Evolutionary conservation across 805 yeast species (phyloP).

Genomic region (Monosporozyma solicola): DNA sequence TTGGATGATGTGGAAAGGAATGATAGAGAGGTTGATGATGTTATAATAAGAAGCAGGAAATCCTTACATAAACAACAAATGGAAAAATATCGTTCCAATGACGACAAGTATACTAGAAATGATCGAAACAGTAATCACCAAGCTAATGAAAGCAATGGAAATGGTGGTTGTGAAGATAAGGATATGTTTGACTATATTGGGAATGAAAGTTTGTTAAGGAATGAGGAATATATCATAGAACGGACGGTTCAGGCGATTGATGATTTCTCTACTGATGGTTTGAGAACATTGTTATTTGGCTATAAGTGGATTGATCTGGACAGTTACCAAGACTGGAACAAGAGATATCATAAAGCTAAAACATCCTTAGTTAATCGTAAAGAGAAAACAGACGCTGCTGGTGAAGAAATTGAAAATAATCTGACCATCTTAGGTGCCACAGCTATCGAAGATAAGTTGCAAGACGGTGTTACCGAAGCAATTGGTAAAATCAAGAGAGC

Average conservation of each 20-base stretch:
- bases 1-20: slow-evolving; percentile 36
- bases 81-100: slow-evolving; percentile 38
- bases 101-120: slow-evolving; percentile 4
- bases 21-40: slow-evolving; percentile 44
- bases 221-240: slow-evolving; percentile 73
- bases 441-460: slow-evolving; percentile 94
- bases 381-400: slow-evolving; percentile 57
- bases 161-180: background rate
- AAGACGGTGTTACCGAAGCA: slow-evolving; percentile 93
- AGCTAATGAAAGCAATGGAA: background rate
- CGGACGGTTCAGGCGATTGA: slow-evolving; percentile 85
- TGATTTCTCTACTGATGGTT: slow-evolving; percentile 89
- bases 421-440: slow-evolving; percentile 80
- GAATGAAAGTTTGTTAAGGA: slow-evolving; percentile 49
- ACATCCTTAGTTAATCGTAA: slow-evolving; percentile 64
- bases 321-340: slow-evolving; percentile 60
- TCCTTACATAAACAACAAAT: slow-evolving; percentile 54
- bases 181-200: slow-evolving; percentile 33
- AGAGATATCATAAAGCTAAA: slow-evolving; percentile 63
- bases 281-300: slow-evolving; percentile 80
- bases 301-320: slow-evolving; percentile 56
- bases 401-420: slow-evolving; percentile 61
- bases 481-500: slow-evolving; percentile 89
- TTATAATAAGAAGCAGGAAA: slow-evolving; percentile 43
- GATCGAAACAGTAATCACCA: background rate